Conservation (phyloP, 2,329 filamentous ascomycete genomes). For the Colletotrichum lini region DNA sequence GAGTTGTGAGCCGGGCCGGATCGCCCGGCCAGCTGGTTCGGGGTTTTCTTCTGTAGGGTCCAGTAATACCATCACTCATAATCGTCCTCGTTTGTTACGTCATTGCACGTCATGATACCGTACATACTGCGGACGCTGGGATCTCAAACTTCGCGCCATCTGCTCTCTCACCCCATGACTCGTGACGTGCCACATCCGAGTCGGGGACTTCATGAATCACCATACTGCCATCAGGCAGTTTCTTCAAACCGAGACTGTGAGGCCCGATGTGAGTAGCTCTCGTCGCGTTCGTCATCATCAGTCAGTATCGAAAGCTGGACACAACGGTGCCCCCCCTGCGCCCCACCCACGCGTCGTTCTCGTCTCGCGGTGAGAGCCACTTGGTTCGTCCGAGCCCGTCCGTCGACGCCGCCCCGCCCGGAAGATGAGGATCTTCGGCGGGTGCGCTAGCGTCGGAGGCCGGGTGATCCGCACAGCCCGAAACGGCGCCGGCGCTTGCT, state of each 20-base stretch:
- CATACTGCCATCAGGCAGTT: neutral
- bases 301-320: no score
- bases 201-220: neutral
- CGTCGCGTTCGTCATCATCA: neutral
- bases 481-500: conserved; percentile 25
- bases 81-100: neutral
- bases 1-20: conserved; percentile 22
- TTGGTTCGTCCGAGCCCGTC: neutral
- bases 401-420: neutral
- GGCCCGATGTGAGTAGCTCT: neutral
- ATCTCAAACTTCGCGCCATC: neutral
- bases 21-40: neutral
- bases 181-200: neutral
- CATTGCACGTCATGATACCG: neutral
- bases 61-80: conserved; percentile 5
- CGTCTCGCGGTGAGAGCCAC: no score
- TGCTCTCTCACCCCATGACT: neutral
- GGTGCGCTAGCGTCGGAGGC: conserved; percentile 24
- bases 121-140: neutral
- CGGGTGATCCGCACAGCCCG: conserved; percentile 30
- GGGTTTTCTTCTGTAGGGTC: neutral
- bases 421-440: conserved; percentile 41
- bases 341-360: no score
- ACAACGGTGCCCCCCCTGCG: no score
- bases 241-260: no score